Base-by-base conservation (phyloP, 2,329 filamentous ascomycete genomes). In the Didymella glomerata region DNA sequence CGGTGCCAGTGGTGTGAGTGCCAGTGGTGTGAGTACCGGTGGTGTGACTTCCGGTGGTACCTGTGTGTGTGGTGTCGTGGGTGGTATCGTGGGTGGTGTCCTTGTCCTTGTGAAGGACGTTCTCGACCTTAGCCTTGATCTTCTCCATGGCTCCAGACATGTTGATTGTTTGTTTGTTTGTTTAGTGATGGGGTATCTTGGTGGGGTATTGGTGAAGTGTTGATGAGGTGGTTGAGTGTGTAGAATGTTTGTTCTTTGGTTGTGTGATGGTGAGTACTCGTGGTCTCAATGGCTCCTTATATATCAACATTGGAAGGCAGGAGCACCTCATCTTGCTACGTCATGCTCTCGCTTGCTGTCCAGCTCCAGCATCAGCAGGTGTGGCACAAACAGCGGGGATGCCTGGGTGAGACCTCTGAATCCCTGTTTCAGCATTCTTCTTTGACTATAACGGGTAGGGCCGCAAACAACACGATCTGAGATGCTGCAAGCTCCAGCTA, bases 101-200 rank as follows among this genome's bases (percentile, higher is more conserved):
- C 64, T 73, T 71, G 65, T 76, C 71, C 69, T 76, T 75, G 67
- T 75, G 73, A 48, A 76, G 69, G 57, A 73, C 68, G 34, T 72
- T 60, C 60, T 77, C 73, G 67, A 76, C 74, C 73, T 75, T 76
- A 53, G 69, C 68, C 72, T 76, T 77, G 65, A 77, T 69, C 67
- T 77, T 76, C 3, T 77, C 71, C 36, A 77, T 70, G 44, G 65
- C 48, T 57, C 71, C 69, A 41, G 71, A 47, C 71, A 73, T 74
- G 60, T 54, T 61, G 53, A 56, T 41, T 59, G 53, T 53, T 45
- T 56, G 40, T 53, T 45, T 56, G 40, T 41, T 28, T 64, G 54
- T 64, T 55, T 44, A 41, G 28, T 51, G 20, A 44, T 59, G 47
- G 47, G 27, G 46, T 59, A 47, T 47, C 30, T 52, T 60, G 32